Evolutionary conservation across 768 basidiomycete genomes (phyloP), one percentile per base, ranked within the genome.

Genomic region (Leccinum uliginosum): DNA sequence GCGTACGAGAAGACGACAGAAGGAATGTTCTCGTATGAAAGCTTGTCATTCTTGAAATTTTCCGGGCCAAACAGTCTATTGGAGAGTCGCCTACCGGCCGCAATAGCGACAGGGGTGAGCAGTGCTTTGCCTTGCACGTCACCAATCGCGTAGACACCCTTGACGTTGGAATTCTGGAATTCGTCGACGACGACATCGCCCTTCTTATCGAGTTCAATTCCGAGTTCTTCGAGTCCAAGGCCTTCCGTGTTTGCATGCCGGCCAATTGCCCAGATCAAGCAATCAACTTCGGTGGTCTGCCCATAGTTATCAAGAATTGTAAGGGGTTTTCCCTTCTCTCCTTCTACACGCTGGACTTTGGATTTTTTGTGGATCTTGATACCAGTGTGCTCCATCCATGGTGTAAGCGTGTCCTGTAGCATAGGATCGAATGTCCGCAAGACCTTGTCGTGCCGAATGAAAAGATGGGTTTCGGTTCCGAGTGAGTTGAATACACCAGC

Each of bases 1-100:
- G 81, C 93, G 68, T 62, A 95, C 93, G 96, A 92, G 77, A 98
- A 98, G 55, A 98, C 93, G 59, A 98, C 97, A 48, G 87, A 91
- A 4, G 97, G 88, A 57, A 99, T 94, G 69, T 98, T 83, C 32
- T 86, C 80, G 70, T 98, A 99, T 63, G 78, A 80, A 56, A 98
- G 79, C 72, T 96, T 93, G 65, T 96, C 89, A 49, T 87, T 71
- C 76, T 89, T 93, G 81, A 80, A 95, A 73, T 91, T 79, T 58
- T 84, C 83, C 3, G 86, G 86, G 10, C 97, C 97, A 66, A 93
- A 99, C 47, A 98, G 74, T 57, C 97, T 78, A 75, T 98, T 98
- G 53, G 89, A 80, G 38, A 98, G 76, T 59, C 93, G 77, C 58
- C 97, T 78, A 21, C 93, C 97, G 15, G 97, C 97, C 49, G 96